These are phyloP conservation scores for Lotus japonicus DNA, from an alignment of 306 rosid genomes.

Conservation along the genomic window DNA sequence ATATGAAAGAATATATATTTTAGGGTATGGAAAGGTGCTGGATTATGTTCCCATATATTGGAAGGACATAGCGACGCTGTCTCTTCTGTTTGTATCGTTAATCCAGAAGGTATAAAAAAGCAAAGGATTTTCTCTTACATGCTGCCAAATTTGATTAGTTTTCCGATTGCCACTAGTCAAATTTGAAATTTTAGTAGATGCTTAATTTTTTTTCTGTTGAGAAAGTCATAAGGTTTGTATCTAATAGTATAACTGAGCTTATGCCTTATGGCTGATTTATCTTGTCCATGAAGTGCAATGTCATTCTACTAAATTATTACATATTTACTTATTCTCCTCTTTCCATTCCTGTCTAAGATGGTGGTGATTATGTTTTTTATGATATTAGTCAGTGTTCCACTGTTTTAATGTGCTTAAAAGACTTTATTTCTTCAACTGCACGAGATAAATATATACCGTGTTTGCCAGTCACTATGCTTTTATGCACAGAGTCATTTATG, in stretches of 20 bases:
- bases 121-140: not conserved
- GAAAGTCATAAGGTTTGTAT: no score
- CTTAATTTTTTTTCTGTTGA: not conserved
- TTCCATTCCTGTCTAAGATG: not conserved
- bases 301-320: not conserved
- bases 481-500: no score
- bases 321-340: not conserved
- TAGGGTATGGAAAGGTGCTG: conserved; percentile 79
- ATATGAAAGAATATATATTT: no score
- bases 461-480: not conserved
- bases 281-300: not conserved
- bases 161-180: not conserved
- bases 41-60: conserved; percentile 68
- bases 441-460: not conserved
- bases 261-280: not conserved
- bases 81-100: conserved; percentile 59
- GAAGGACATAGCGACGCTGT: conserved; percentile 77
- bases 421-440: not conserved
- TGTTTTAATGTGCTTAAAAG: not conserved
- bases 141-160: not conserved
- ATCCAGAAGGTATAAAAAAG: conserved; percentile 48
- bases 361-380: not conserved
- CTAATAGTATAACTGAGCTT: not conserved
- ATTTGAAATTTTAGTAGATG: not conserved
- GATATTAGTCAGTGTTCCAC: not conserved